These are phyloP conservation scores for Linanthus parryae DNA, from an alignment of 148 eudicot species.

Conservation along the genomic window DNA sequence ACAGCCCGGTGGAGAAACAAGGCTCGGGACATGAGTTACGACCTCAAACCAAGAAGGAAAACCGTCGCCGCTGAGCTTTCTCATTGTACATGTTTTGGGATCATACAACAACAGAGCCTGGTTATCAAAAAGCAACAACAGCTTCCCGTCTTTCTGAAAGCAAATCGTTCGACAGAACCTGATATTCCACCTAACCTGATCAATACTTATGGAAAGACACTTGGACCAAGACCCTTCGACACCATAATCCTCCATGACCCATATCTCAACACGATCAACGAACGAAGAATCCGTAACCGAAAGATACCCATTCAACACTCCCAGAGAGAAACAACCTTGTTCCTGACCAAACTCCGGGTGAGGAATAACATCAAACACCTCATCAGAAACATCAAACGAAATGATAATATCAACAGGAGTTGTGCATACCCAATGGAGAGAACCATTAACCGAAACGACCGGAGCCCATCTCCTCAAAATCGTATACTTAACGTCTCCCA, in stretches of 20 bases:
- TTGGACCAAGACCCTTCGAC: background rate
- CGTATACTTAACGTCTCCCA: background rate
- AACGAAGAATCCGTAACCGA: background rate
- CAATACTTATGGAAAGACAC: background rate
- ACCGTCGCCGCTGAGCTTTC: background rate
- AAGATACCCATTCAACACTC: background rate
- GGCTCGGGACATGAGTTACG: background rate
- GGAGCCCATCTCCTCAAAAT: background rate
- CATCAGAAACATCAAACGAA: background rate
- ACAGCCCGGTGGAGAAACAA: background rate
- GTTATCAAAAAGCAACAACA: background rate
- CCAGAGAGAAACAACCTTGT: background rate
- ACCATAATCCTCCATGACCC: background rate
- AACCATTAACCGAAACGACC: background rate
- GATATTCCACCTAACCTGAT: background rate
- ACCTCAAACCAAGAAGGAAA: background rate
- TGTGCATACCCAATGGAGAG: background rate
- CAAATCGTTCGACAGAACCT: background rate
- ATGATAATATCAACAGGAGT: background rate
- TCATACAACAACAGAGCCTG: constrained; percentile 1
- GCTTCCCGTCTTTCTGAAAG: background rate
- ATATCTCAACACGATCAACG: background rate
- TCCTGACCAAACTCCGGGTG: background rate
- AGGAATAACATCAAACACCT: background rate
- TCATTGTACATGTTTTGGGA: background rate